Conservation (phyloP, 73 alveolate genomes). For the Paramecium tetraurelia region DNA sequence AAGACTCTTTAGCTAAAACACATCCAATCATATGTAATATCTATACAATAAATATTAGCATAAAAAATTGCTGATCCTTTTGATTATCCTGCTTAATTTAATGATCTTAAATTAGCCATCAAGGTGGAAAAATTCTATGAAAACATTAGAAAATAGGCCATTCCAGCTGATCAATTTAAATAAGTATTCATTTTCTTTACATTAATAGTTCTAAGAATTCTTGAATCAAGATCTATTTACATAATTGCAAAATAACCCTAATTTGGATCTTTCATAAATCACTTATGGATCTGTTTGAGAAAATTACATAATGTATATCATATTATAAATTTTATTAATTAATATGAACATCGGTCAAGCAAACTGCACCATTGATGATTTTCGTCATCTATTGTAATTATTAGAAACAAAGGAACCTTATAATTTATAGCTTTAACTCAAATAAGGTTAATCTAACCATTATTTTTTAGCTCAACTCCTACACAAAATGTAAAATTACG, state of each 20-base stretch:
- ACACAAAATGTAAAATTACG: not conserved
- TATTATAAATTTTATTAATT: not conserved
- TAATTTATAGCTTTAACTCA: not conserved
- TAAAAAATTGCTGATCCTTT: constrained; percentile 64
- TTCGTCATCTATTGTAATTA: not conserved
- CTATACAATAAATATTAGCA: not conserved
- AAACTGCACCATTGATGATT: not conserved
- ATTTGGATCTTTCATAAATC: not conserved
- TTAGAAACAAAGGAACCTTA: not conserved
- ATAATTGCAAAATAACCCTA: not conserved
- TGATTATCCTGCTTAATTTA: constrained; percentile 58
- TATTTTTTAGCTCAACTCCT: not conserved
- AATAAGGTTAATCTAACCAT: not conserved
- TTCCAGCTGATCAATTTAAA: not conserved
- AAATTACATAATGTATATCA: not conserved
- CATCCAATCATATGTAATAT: constrained; percentile 36
- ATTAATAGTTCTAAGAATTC: not conserved
- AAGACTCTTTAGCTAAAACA: constrained; percentile 65
- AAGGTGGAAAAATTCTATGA: constrained; percentile 55
- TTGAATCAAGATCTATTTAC: not conserved
- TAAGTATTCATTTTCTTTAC: not conserved
- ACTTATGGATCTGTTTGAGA: not conserved
- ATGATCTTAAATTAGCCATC: constrained; percentile 45
- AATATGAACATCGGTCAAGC: not conserved
- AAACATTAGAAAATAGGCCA: not conserved